phyloP scores from a whole-genome alignment of 1,284 basidiomycete genomes.

The Papiliotrema flavescens region DNA sequence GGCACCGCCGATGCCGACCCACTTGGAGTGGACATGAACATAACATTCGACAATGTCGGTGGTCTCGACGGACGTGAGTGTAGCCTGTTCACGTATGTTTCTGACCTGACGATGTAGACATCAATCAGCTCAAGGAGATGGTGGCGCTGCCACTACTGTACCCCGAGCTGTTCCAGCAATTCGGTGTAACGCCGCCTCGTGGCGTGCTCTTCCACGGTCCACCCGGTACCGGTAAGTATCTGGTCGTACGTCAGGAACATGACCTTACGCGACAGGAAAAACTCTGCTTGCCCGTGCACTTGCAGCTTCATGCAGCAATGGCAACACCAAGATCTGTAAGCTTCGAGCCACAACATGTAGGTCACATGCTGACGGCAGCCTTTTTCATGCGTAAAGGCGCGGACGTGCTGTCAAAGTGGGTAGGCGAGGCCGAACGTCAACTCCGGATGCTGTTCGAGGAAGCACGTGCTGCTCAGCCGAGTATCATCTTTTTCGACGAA shows the following conservation, averaged over 20 bases:
- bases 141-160: constrained; percentile 92
- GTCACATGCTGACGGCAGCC: constrained; percentile 53
- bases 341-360: too few species aligned
- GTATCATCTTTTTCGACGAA: constrained; percentile 99
- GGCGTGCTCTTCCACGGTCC: constrained; percentile 97
- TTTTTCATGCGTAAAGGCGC: constrained; percentile 99
- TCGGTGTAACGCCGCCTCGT: constrained; percentile 90
- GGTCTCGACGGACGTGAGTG: constrained; percentile 85
- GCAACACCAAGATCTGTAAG: constrained; percentile 85
- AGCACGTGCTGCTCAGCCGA: constrained; percentile 85
- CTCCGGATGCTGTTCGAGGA: constrained; percentile 94
- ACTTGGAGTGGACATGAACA: constrained; percentile 85
- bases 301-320: constrained; percentile 85
- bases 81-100: neutral
- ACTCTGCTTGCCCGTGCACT: constrained; percentile 89
- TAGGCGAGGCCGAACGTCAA: constrained; percentile 97
- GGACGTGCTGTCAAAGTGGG: constrained; percentile 98
- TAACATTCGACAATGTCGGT: constrained; percentile 96
- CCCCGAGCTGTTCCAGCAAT: constrained; percentile 94
- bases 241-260: too few species aligned
- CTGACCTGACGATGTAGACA: constrained; percentile 57
- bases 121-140: constrained; percentile 98
- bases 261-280: constrained; percentile 52
- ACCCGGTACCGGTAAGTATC: constrained; percentile 69
- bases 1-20: constrained; percentile 96